A percentile compares a stretch with the other conserved stretches of the same genome.
Evolutionary conservation across 2,329 filamentous ascomycete genomes (phyloP).

Genomic region (Periconia macrospinosa): DNA sequence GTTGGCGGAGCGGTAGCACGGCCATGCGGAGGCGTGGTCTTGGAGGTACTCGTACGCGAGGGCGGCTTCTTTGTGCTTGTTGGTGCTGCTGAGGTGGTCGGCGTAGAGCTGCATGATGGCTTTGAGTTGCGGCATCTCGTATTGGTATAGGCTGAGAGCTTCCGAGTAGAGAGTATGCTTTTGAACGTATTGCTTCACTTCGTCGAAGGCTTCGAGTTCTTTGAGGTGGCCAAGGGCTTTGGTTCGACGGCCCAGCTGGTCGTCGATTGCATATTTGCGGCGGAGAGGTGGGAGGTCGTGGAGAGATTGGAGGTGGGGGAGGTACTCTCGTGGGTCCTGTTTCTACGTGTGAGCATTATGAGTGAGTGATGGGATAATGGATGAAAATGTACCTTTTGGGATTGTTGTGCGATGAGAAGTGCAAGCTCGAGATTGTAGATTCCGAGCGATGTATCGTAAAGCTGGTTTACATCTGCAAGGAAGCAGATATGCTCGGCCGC

Average conservation of each 20-base stretch:
- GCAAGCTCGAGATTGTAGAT: slow-evolving; percentile 91
- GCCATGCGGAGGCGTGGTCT: slow-evolving; percentile 73
- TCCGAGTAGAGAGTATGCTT: slow-evolving; percentile 79
- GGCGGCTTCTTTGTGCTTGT: slow-evolving; percentile 81
- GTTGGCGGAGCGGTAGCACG: slow-evolving; percentile 81
- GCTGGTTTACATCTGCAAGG: slow-evolving; percentile 85
- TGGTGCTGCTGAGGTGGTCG: slow-evolving; percentile 71
- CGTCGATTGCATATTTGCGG: slow-evolving; percentile 82
- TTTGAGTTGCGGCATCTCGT: slow-evolving; percentile 68
- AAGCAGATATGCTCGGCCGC: slow-evolving; percentile 98
- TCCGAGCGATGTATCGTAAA: slow-evolving; percentile 88
- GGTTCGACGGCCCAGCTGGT: slow-evolving; percentile 73
- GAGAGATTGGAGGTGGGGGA: slow-evolving; percentile 88
- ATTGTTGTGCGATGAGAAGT: slow-evolving; percentile 89
- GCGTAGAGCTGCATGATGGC: slow-evolving; percentile 79
- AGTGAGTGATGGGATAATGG: neutral
- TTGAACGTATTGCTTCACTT: slow-evolving; percentile 74
- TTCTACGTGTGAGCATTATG: neutral
- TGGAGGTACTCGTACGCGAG: slow-evolving; percentile 86
- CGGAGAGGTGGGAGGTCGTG: slow-evolving; percentile 72
- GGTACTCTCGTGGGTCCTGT: slow-evolving; percentile 84
- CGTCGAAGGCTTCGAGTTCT: slow-evolving; percentile 71
- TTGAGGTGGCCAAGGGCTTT: slow-evolving; percentile 82
- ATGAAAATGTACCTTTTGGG: slow-evolving; percentile 65
- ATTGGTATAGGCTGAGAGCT: slow-evolving; percentile 81